Evolutionary conservation across 2,329 filamentous ascomycete species (phyloP).

Genomic region (Orbilia blumenaviensis): DNA sequence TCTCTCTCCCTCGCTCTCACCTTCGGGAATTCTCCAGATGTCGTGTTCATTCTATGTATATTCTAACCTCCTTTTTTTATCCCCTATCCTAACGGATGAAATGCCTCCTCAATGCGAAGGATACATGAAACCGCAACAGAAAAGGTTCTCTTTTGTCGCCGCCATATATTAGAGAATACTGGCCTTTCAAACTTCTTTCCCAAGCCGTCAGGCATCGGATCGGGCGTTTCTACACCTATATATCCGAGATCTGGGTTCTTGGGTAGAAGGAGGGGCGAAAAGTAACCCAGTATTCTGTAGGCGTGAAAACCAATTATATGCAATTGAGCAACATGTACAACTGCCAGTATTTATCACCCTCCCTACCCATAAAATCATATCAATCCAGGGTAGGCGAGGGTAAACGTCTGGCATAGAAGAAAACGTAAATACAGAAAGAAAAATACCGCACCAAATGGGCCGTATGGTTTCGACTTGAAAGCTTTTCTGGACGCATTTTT

Average conservation of each 20-base stretch:
- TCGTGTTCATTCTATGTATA: constrained; percentile 53
- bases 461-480: not conserved
- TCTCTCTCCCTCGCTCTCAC: constrained; percentile 1
- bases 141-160: not conserved
- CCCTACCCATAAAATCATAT: constrained; percentile 50
- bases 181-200: not conserved
- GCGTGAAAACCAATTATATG: constrained; percentile 21
- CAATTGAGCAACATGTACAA: not conserved
- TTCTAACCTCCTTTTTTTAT: constrained; percentile 45
- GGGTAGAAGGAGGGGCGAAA: not conserved
- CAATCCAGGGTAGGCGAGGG: constrained; percentile 52
- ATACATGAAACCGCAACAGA: constrained; percentile 28
- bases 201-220: not conserved
- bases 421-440: not conserved
- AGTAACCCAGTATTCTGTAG: not conserved
- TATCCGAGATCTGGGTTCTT: not conserved
- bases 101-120: constrained; percentile 33
- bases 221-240: not conserved
- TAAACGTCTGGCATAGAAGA: constrained; percentile 54
- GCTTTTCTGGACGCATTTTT: not conserved
- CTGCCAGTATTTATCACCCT: constrained; percentile 54
- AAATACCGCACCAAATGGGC: too few species aligned
- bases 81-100: constrained; percentile 11
- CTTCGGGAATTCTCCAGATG: constrained; percentile 30
- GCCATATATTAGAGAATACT: constrained; percentile 4